Evolutionary conservation across 1,284 basidiomycete species (phyloP), one percentile per base, ranked within the genome.

Genomic region (Phellinidium pouzarii): DNA sequence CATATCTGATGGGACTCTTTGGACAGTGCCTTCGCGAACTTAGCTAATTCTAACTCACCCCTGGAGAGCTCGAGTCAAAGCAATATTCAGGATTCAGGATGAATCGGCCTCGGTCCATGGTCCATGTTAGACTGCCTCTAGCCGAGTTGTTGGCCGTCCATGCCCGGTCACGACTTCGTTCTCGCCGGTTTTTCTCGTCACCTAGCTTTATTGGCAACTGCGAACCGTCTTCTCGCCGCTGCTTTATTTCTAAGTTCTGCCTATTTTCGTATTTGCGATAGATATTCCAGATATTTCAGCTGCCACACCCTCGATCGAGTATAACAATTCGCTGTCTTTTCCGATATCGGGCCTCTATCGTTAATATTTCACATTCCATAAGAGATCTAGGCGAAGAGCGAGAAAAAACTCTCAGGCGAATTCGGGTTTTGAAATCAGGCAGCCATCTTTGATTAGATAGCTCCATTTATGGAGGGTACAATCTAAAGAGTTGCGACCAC

Each of bases 191-290:
- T n/a, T 48, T 25, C 34, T 7, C 11, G 31, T 37, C 46, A 12
- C 29, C 29, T 31, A 7, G 29, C 12, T 37, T 51, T n/a, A 34
- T 52, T 52, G 44, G 50, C 34, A 52, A 40, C 25, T 23, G 17
- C 29, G 50, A 46, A 46, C 44, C 44, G 50, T 46, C 34, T 47
- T 46, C 34, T 34, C 44, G 37, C 50, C 50, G 50, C 34, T 17
- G 25, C 38, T 27, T 40, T 38, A n/a, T n/a, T n/a, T n/a, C n/a
- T n/a, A n/a, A n/a, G n/a, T n/a, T n/a, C n/a, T n/a, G n/a, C n/a
- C 42, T 34, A 34, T 46, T 31, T 46, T 5, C 36, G 44, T 37
- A 40, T 40, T 38, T 46, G 25, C 44, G 50, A 44, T 26, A 14
- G 38, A 43, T 45, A 44, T 46, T 52, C 46, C 20, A 14, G 44